Conservation (phyloP, 345 rosid genomes). For the Eucalyptus cloeziana region DNA sequence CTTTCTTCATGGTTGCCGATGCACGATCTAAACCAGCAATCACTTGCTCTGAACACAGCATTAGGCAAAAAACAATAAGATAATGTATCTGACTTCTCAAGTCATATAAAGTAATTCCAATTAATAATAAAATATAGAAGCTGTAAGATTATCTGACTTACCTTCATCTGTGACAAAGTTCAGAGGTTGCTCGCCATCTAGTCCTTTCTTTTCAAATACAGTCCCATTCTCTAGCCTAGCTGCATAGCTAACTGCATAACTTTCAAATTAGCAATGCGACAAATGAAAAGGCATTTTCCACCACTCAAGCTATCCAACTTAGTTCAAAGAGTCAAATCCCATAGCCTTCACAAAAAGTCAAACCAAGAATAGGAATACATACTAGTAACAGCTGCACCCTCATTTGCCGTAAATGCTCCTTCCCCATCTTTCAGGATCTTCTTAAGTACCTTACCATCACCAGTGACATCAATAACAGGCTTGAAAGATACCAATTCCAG, state of each 20-base stretch:
- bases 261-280: neutral
- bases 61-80: neutral
- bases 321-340: neutral
- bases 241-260: slow-evolving; percentile 17
- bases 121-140: neutral
- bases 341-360: neutral
- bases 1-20: slow-evolving; percentile 30
- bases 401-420: slow-evolving; percentile 26
- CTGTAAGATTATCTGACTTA: slow-evolving; percentile 7
- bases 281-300: neutral
- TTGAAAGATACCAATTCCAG: slow-evolving; percentile 42
- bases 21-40: slow-evolving; percentile 38
- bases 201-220: slow-evolving; percentile 19
- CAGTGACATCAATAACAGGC: slow-evolving; percentile 41
- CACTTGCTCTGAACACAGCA: slow-evolving; percentile 13
- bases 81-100: neutral
- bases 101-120: neutral
- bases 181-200: slow-evolving; percentile 8
- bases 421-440: slow-evolving; percentile 53
- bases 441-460: slow-evolving; percentile 45
- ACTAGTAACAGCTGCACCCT: slow-evolving; percentile 48
- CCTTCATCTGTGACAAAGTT: slow-evolving; percentile 56
- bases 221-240: slow-evolving; percentile 2
- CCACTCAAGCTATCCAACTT: neutral
- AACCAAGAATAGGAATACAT: slow-evolving; percentile 2